Conservation (phyloP, 345 rosid species). For the Gossypium bickii region DNA sequence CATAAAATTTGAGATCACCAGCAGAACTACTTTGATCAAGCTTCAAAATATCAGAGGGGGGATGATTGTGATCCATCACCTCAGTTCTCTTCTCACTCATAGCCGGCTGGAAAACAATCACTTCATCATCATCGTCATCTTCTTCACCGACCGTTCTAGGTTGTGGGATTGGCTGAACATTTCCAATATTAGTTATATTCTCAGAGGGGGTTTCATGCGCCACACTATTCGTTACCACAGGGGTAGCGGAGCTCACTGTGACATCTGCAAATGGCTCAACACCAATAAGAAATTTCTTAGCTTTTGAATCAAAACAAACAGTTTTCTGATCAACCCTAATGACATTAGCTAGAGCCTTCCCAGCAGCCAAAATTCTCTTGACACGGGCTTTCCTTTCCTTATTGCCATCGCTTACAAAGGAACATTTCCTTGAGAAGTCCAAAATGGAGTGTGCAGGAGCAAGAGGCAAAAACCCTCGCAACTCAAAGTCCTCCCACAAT, state of each 20-base stretch:
- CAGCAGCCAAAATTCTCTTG: slow-evolving; percentile 83
- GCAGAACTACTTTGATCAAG: slow-evolving; percentile 34
- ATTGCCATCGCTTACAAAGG: slow-evolving; percentile 52
- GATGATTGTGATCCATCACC: slow-evolving; percentile 34
- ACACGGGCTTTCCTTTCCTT: slow-evolving; percentile 68
- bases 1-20: slow-evolving; percentile 38
- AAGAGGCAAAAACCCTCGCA: slow-evolving; percentile 86
- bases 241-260: slow-evolving; percentile 25
- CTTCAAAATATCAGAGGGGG: slow-evolving; percentile 41
- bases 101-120: slow-evolving; percentile 92
- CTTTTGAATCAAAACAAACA: slow-evolving; percentile 62
- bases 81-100: slow-evolving; percentile 57
- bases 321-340: slow-evolving; percentile 60
- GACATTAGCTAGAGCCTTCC: slow-evolving; percentile 60
- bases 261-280: slow-evolving; percentile 46
- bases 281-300: slow-evolving; percentile 74
- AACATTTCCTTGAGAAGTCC: slow-evolving; percentile 72
- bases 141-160: slow-evolving; percentile 58
- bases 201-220: slow-evolving; percentile 34
- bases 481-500: slow-evolving; percentile 87
- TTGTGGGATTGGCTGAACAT: slow-evolving; percentile 33
- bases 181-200: slow-evolving; percentile 26
- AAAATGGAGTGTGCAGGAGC: slow-evolving; percentile 82
- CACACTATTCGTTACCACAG: slow-evolving; percentile 28
- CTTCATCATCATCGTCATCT: slow-evolving; percentile 77